Evolutionary conservation across 2,329 filamentous ascomycete species (phyloP).

Genomic region (Keithomyces neogunnii): DNA sequence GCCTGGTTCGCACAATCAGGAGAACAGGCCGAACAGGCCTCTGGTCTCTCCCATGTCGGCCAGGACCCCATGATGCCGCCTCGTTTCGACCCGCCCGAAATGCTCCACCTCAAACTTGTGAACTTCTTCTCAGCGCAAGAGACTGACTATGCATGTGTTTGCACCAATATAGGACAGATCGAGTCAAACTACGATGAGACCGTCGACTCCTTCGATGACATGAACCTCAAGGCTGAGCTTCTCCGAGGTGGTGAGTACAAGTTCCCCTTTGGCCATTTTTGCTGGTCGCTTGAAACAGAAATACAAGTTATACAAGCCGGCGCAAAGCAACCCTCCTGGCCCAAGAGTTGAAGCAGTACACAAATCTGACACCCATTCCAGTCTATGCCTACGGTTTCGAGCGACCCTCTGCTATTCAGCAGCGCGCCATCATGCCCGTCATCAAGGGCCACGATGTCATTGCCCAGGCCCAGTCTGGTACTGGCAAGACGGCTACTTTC

Average conservation of each 20-base stretch:
- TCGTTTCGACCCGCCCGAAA: neutral
- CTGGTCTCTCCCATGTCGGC: neutral
- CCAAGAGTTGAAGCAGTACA: neutral
- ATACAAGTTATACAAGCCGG: too few relatives aligned
- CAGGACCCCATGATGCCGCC: conserved; percentile 3
- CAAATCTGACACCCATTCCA: conserved; percentile 18
- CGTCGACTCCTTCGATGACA: conserved; percentile 97
- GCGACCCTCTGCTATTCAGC: conserved; percentile 98
- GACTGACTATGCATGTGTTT: conserved; percentile 14
- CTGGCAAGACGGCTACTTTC: conserved; percentile 99
- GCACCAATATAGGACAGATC: conserved; percentile 69
- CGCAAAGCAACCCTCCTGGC: neutral
- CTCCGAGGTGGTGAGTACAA: conserved; percentile 69
- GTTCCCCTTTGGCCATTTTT: neutral
- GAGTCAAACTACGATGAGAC: conserved; percentile 99
- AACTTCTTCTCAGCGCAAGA: neutral
- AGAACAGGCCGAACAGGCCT: neutral
- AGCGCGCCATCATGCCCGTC: conserved; percentile 99
- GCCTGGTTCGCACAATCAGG: neutral
- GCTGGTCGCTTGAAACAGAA: neutral
- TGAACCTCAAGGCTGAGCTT: conserved; percentile 95
- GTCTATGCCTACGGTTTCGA: conserved; percentile 99
- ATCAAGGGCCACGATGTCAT: conserved; percentile 99
- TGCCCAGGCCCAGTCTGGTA: conserved; percentile 98
- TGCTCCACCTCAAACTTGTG: conserved; percentile 1